Percentiles rank a stretch among this genome's conserved stretches.
Conservation (phyloP, 148 eudicot species). For the Rhododendron molle region DNA sequence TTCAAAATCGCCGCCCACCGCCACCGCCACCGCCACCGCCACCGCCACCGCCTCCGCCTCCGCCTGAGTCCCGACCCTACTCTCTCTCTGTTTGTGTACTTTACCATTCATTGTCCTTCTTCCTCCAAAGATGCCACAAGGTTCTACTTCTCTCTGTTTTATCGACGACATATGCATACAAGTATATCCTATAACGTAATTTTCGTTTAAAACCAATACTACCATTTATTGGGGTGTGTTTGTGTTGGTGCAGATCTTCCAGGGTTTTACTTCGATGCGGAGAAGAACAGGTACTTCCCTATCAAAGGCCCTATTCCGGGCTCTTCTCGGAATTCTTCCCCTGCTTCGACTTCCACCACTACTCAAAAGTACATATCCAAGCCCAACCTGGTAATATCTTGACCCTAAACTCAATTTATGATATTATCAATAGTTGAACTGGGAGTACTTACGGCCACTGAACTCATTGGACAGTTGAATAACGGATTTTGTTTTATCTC, state of each 20-base stretch:
- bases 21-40: not conserved
- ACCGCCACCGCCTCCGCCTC: not conserved
- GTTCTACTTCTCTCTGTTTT: not conserved
- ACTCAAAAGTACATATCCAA: constrained; percentile 15
- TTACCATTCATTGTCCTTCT: not conserved
- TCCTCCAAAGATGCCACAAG: constrained; percentile 8
- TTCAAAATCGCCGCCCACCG: not conserved
- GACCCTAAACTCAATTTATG: not conserved
- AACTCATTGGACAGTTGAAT: not conserved
- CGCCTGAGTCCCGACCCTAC: not conserved
- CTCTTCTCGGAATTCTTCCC: constrained; percentile 35
- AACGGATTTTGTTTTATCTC: not conserved
- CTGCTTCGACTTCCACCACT: constrained; percentile 5
- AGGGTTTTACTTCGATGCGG: constrained; percentile 66
- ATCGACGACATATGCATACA: not conserved
- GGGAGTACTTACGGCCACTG: not conserved
- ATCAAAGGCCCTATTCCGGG: constrained; percentile 67
- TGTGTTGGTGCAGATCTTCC: constrained; percentile 51
- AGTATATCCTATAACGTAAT: no score
- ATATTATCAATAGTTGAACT: not conserved
- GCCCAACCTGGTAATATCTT: constrained; percentile 10
- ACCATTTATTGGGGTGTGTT: not conserved
- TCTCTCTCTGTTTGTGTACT: not conserved
- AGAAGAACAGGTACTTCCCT: constrained; percentile 71
- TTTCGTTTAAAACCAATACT: not conserved